Evolutionary conservation across 2,329 filamentous ascomycete genomes (phyloP).

Genomic region (Colletotrichum destructivum): DNA sequence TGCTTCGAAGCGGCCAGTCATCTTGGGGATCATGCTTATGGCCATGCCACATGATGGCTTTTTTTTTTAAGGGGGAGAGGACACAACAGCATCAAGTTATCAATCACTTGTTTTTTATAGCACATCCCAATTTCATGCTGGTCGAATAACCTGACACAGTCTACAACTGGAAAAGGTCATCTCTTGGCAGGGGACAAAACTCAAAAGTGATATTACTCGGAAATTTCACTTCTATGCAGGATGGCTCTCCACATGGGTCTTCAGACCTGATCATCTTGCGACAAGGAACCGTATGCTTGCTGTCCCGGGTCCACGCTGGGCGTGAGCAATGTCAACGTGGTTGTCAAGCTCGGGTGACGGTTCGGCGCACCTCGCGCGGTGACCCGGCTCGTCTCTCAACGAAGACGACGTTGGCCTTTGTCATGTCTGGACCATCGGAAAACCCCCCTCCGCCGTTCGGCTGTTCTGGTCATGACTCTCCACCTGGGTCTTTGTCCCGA

Average conservation of each 20-base stretch:
- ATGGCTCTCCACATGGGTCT: slow-evolving; percentile 6
- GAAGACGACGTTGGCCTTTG: not conserved
- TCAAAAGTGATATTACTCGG: slow-evolving; percentile 4
- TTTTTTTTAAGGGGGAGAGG: not conserved
- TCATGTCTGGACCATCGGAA: not conserved
- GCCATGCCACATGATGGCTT: not conserved
- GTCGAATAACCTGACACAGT: not conserved
- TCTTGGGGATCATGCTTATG: not conserved
- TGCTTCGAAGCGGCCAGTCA: no score
- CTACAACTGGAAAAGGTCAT: not conserved
- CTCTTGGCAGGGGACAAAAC: not conserved
- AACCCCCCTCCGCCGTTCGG: not conserved
- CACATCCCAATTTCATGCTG: not conserved
- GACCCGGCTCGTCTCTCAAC: not conserved
- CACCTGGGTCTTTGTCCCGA: not conserved
- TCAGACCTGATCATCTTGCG: not conserved
- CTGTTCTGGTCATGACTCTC: not conserved
- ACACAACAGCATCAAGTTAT: not conserved
- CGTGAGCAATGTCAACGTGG: not conserved
- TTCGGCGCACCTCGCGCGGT: no score
- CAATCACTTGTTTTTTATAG: not conserved
- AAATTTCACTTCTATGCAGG: slow-evolving; percentile 2
- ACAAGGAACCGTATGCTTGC: not conserved
- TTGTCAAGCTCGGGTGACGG: not conserved
- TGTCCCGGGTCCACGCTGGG: no score